Evolutionary conservation across 1,139 yeast genomes (phyloP), one percentile per base, ranked within the genome.

Genomic region (Kluyveromyces sp.): DNA sequence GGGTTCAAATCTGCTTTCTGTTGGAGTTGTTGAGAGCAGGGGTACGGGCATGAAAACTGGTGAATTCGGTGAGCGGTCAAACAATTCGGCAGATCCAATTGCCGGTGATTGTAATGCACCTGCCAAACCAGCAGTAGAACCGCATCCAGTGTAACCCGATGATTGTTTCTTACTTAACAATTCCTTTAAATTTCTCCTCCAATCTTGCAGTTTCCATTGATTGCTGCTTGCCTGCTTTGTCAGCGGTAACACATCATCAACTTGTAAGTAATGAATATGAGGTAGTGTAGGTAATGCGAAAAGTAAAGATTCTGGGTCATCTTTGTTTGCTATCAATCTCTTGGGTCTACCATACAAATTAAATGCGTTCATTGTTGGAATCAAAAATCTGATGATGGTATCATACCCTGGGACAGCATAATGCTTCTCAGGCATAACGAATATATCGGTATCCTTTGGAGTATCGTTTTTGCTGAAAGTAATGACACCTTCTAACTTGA

Each of bases 211-310:
- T 43, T 79, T 73, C 97, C 97, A 90, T 31, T 62, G 52, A 29
- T 63, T 60, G 38, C 76, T 67, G 2, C 66, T 51, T 0, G 64
- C 30, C 6, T 72, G 64, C 33, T 71, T 63, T 0, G 75, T 64
- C 29, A 79, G 59, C 50, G 71, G 63, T 34, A 71, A 57, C 34
- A 81, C 57, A 52, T 83, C 90, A 28, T 74, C 72, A 3, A 78
- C 72, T 48, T 79, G 81, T 36, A 90, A 71, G 65, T 90, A 92
- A 63, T 90, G 95, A 21, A 88, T 86, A 53, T 78, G 78, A 0
- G 97, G 97, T 52, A 90, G 72, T 2, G 92, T 86, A 1, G 98
- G 98, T 61, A 92, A 76, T 3, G 95, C 97, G 68, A 89, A 92
- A 49, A 92, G 72, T 48, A 92, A 70, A 4, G 96, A 87, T 29